Evolutionary conservation across 2,329 filamentous ascomycete species (phyloP), one percentile per base, ranked within the genome.

Genomic region (Paecilomyces sp.): DNA sequence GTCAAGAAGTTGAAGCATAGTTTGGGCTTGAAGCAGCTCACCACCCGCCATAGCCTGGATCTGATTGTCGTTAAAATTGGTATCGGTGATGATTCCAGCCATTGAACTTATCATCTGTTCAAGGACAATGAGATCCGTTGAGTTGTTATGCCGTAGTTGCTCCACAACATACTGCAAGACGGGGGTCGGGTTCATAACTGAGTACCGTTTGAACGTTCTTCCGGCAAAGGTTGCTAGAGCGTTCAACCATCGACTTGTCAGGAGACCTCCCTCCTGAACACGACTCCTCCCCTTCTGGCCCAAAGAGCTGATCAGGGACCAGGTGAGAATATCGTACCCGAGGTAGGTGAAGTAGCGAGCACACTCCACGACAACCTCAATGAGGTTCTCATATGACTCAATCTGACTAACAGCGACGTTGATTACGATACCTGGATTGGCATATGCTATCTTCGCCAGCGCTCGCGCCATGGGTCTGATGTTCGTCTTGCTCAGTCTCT

Each of bases 361-460:
- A 69, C 92, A 97, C 71, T 97, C 92, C 13, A 97, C 92, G 62
- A 99, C 91, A 4, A 91, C 91, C 62, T 96, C 91, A 59, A 96
- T 96, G 62, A 99, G 83, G 70, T 97, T 99, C 71, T 89, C 90
- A 72, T 99, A 99, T 0, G 89, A 88, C 74, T 99, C 92, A 61
- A 97, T 91, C 73, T 97, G 92, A 63, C 88, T 88, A 60, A 99
- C 85, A 6, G 92, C 91, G 59, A 93, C 89, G 68, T 87, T 87
- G 78, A 97, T 96, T 25, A 97, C 92, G 59, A 96, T 84, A 28
- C 93, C 93, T 1, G 94, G 95, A 52, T 91, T 94, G 1, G 91
- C 88, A 68, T 91, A 90, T 28, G 92, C 92, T n/a, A 92, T 89
- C 75, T 97, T 97, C 8, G 93, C 92, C 31, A 99, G 82, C 41